phyloP scores from a whole-genome alignment of 352 stramenopile species.

The Plasmopara muralis region DNA sequence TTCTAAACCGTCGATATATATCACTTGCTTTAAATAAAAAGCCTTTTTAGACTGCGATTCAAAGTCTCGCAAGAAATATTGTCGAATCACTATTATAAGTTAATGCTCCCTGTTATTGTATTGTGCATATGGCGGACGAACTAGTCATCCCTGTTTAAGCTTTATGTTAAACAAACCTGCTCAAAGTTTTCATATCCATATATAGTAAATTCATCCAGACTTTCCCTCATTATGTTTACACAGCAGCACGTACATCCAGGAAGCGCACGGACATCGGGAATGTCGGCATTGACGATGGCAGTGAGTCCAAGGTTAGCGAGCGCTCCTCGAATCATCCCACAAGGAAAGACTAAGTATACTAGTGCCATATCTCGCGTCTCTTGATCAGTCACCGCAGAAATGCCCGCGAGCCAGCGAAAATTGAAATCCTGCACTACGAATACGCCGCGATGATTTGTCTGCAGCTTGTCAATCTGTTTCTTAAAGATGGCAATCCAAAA shows the following conservation, averaged over 20 bases:
- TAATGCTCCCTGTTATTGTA: too few species aligned
- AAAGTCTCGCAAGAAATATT: too few species aligned
- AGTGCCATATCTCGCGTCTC: slow-evolving; percentile 88
- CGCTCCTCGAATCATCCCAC: slow-evolving; percentile 91
- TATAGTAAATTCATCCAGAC: neutral
- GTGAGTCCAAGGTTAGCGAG: slow-evolving; percentile 93
- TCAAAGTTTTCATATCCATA: slow-evolving; percentile 2
- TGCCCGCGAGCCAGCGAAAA: slow-evolving; percentile 87
- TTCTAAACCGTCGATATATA: too few species aligned
- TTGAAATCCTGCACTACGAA: slow-evolving; percentile 96
- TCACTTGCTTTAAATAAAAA: too few species aligned
- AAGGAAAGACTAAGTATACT: slow-evolving; percentile 93
- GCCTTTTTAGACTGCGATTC: too few species aligned
- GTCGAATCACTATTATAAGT: too few species aligned
- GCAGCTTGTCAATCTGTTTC: slow-evolving; percentile 97
- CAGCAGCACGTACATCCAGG: slow-evolving; percentile 80
- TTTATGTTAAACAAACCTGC: slow-evolving; percentile 90
- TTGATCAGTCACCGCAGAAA: slow-evolving; percentile 71
- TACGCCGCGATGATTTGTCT: slow-evolving; percentile 94
- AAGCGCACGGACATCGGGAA: slow-evolving; percentile 86
- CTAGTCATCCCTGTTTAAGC: slow-evolving; percentile 61
- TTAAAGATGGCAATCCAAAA: slow-evolving; percentile 97
- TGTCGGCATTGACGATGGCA: slow-evolving; percentile 93
- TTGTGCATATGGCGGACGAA: neutral
- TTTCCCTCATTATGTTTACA: neutral